These are phyloP conservation scores for Sphaerostilbella broomeana DNA, from an alignment of 2,329 filamentous ascomycete species.

Conservation along the genomic window DNA sequence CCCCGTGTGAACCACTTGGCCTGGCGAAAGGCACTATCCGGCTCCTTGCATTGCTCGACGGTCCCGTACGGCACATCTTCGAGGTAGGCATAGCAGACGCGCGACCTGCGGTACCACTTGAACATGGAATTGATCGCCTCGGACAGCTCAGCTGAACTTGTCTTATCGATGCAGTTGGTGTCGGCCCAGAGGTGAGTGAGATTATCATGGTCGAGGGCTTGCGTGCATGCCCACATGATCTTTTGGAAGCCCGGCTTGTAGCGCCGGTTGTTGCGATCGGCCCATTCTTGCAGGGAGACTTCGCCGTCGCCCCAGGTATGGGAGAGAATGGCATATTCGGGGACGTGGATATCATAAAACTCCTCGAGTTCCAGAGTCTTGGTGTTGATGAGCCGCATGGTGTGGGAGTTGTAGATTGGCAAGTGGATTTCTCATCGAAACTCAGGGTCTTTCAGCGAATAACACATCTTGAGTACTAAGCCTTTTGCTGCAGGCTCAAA, in stretches of 20 bases:
- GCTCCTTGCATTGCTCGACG: background rate
- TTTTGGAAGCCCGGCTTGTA: background rate
- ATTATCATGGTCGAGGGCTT: constrained; percentile 5
- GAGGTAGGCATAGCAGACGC: constrained; percentile 3
- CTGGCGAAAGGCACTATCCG: constrained; percentile 1
- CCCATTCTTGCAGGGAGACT: constrained; percentile 2
- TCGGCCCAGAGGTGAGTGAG: constrained; percentile 2
- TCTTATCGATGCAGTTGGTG: constrained; percentile 10
- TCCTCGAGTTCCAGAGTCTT: constrained; percentile 3
- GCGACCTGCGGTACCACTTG: constrained; percentile 1
- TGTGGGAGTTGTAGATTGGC: too few species aligned
- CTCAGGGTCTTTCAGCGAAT: too few species aligned
- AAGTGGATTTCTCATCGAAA: too few species aligned
- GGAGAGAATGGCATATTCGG: constrained; percentile 7
- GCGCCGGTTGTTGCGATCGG: background rate
- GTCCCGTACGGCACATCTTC: background rate
- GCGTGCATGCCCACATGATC: background rate
- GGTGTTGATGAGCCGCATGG: constrained; percentile 5
- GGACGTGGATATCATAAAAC: constrained; percentile 3
- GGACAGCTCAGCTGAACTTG: constrained; percentile 13
- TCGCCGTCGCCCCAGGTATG: background rate
- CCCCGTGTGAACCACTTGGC: constrained; percentile 19
- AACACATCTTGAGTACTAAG: too few species aligned
- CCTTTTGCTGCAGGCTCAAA: too few species aligned
- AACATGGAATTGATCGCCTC: constrained; percentile 18